Evolutionary conservation across 805 yeast genomes (phyloP).

Genomic region (Starmerella tilneyi): DNA sequence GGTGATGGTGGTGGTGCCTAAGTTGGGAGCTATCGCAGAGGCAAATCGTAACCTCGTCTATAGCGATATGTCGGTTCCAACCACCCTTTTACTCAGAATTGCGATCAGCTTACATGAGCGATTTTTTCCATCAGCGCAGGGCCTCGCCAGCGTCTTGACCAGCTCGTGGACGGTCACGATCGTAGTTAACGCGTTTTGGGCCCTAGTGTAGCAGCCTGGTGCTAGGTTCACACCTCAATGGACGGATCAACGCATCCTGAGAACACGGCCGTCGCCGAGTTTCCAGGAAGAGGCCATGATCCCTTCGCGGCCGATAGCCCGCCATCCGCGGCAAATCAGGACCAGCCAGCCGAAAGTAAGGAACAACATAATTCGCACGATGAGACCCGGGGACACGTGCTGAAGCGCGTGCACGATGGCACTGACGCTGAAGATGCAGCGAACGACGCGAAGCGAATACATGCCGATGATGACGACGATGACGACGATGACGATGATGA

Average conservation of each 20-base stretch:
- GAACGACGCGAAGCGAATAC: conserved; percentile 3
- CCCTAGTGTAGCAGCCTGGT: neutral
- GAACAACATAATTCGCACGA: neutral
- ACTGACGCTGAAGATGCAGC: neutral
- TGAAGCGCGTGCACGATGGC: conserved; percentile 10
- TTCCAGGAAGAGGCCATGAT: conserved; percentile 4
- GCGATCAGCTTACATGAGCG: neutral
- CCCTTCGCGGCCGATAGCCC: conserved; percentile 1
- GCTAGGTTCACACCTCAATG: conserved; percentile 11
- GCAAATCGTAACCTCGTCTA: too few relatives aligned
- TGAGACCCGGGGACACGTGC: neutral
- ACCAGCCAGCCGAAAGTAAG: neutral
- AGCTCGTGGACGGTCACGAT: conserved; percentile 1
- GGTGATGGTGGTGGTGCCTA: too few relatives aligned
- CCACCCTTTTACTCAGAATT: neutral
- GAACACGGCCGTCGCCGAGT: conserved; percentile 9
- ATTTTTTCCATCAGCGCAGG: conserved; percentile 6
- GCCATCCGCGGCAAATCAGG: neutral
- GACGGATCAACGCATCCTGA: conserved; percentile 15
- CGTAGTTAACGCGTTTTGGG: neutral
- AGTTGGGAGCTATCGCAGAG: too few relatives aligned
- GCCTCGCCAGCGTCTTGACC: conserved; percentile 3
- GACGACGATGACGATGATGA: conserved; percentile 18
- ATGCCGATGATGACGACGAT: conserved; percentile 1
- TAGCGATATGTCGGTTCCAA: too few relatives aligned